Evolutionary conservation across 345 rosid species (phyloP).

Genomic region (Populus tremula): DNA sequence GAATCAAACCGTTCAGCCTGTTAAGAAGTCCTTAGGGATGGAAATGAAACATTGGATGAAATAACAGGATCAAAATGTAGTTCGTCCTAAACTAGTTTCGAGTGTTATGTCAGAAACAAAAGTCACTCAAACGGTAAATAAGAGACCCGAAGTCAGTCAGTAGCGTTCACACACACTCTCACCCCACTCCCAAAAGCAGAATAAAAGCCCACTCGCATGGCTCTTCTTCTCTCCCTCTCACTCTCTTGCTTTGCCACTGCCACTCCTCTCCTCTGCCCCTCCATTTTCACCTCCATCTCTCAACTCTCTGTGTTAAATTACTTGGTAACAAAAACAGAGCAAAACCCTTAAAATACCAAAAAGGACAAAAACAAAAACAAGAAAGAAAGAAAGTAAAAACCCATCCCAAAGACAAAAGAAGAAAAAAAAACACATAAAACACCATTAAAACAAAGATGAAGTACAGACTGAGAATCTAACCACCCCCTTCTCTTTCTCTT

Average conservation of each 20-base stretch:
- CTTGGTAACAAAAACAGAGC: conserved; percentile 17
- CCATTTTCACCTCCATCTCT: conserved; percentile 6
- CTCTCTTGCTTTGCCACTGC: conserved; percentile 4
- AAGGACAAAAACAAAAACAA: background rate
- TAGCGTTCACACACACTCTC: conserved; percentile 3
- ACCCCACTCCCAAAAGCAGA: conserved; percentile 11
- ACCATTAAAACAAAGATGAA: background rate
- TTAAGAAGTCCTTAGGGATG: background rate
- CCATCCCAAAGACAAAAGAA: background rate
- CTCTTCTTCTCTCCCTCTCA: background rate
- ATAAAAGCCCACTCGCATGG: conserved; percentile 27
- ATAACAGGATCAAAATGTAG: background rate
- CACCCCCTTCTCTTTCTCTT: conserved; percentile 7
- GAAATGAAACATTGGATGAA: background rate
- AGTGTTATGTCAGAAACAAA: background rate
- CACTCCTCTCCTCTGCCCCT: conserved; percentile 15
- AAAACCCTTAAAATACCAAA: background rate
- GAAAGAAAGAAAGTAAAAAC: background rate
- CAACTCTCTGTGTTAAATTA: background rate
- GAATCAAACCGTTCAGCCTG: background rate
- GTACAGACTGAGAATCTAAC: conserved; percentile 17
- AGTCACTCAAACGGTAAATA: conserved; percentile 31
- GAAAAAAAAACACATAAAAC: background rate
- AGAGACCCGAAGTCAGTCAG: background rate
- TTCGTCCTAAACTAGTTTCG: background rate